These are phyloP conservation scores for Oryza nivara DNA, from an alignment of 176 grass and related monocot genomes.

Conservation along the genomic window DNA sequence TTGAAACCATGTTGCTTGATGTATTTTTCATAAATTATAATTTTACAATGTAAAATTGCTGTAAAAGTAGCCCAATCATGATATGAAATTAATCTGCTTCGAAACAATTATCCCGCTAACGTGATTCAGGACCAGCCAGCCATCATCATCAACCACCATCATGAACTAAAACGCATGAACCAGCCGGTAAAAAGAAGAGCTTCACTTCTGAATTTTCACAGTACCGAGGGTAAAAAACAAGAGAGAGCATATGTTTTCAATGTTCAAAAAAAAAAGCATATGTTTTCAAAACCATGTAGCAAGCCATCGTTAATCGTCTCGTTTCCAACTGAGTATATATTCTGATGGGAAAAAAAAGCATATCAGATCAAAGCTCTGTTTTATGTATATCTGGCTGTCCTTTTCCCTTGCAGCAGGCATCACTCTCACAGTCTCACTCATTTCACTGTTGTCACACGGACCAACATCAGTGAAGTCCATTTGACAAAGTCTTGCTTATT, in stretches of 20 bases:
- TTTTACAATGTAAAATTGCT: background rate
- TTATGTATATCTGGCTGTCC: background rate
- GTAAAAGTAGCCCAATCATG: conserved; percentile 10
- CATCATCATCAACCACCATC: conserved; percentile 31
- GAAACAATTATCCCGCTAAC: conserved; percentile 7
- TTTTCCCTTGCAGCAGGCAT: background rate
- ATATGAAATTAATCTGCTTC: background rate
- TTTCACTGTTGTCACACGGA: background rate
- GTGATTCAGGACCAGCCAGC: conserved; percentile 2
- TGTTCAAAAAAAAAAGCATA: background rate
- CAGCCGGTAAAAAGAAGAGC: background rate
- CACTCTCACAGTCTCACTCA: background rate
- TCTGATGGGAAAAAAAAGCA: background rate
- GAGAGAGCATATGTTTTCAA: background rate
- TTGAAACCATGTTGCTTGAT: conserved; percentile 7
- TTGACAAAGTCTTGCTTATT: background rate
- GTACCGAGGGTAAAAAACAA: background rate
- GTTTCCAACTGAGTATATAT: background rate
- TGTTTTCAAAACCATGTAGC: background rate
- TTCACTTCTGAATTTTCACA: background rate
- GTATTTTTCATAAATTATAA: conserved; percentile 6
- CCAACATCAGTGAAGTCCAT: background rate
- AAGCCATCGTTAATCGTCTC: background rate
- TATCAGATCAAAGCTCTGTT: background rate
- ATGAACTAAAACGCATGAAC: background rate